Evolutionary conservation across 257 asterid species (phyloP).

Genomic region (Petunia axillaris): DNA sequence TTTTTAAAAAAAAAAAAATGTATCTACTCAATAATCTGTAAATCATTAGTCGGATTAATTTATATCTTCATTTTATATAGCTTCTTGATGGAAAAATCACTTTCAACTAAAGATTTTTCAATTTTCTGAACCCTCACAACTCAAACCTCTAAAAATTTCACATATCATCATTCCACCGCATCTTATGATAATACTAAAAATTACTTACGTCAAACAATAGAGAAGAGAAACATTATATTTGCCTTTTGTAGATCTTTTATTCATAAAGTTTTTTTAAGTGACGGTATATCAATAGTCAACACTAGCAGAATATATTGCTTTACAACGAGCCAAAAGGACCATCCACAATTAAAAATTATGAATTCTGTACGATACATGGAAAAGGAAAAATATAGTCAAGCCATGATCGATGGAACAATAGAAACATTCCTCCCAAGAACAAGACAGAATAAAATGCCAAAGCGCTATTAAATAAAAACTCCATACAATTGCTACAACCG

Average conservation of each 20-base stretch:
- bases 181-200: neutral
- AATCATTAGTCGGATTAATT: neutral
- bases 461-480: neutral
- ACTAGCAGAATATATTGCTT: neutral
- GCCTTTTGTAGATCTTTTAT: neutral
- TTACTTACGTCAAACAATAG: neutral
- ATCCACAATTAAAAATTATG: neutral
- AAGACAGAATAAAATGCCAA: constrained; percentile 19
- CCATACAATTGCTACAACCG: neutral
- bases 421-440: constrained; percentile 23
- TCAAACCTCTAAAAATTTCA: no score
- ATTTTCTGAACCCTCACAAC: no score
- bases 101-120: no score
- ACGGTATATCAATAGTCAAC: neutral
- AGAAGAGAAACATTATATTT: neutral
- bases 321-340: neutral
- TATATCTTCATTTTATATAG: neutral
- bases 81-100: neutral
- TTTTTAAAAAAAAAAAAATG: neutral
- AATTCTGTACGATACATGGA: neutral
- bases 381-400: constrained; percentile 1
- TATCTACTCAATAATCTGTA: neutral
- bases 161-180: no score
- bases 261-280: neutral
- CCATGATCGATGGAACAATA: constrained; percentile 9